Conservation (phyloP, 2,329 filamentous ascomycete genomes). For the Peltaster fructicola region DNA sequence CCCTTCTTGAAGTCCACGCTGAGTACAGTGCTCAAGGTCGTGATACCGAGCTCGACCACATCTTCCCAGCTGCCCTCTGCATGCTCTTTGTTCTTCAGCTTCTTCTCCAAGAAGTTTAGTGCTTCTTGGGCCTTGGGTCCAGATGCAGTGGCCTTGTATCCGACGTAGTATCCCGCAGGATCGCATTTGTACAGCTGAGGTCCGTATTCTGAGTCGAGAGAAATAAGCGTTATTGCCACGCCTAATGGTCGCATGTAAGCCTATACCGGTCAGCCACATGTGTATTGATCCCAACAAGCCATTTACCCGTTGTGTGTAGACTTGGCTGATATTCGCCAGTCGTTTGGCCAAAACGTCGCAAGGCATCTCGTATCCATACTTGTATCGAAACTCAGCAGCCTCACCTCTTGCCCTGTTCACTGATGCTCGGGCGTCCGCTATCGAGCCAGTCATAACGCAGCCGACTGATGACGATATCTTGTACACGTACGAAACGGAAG, state of each 20-base stretch:
- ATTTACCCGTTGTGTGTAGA: conserved; percentile 87
- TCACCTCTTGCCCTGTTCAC: conserved; percentile 86
- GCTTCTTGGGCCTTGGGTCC: conserved; percentile 98
- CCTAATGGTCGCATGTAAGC: conserved; percentile 97
- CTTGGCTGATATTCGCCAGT: conserved; percentile 96
- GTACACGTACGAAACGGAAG: conserved; percentile 95
- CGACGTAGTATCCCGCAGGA: conserved; percentile 91
- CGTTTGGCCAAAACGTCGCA: conserved; percentile 93
- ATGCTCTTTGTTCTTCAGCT: conserved; percentile 96
- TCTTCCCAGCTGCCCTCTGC: conserved; percentile 92
- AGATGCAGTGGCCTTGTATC: conserved; percentile 94
- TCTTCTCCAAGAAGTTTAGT: conserved; percentile 97
- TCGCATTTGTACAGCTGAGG: conserved; percentile 98
- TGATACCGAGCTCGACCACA: conserved; percentile 91
- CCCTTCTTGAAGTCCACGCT: conserved; percentile 99
- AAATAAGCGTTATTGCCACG: conserved; percentile 87
- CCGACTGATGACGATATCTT: conserved; percentile 89
- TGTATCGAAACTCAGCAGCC: conserved; percentile 95
- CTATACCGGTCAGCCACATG: conserved; percentile 27
- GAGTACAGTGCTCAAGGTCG: conserved; percentile 83
- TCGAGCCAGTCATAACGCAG: conserved; percentile 96
- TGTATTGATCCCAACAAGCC: background rate
- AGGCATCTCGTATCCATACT: conserved; percentile 98
- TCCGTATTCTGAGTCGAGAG: conserved; percentile 78
- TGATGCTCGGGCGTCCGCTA: conserved; percentile 87